phyloP scores from a whole-genome alignment of 2,329 filamentous ascomycete species.

The Stylonectria norvegica region DNA sequence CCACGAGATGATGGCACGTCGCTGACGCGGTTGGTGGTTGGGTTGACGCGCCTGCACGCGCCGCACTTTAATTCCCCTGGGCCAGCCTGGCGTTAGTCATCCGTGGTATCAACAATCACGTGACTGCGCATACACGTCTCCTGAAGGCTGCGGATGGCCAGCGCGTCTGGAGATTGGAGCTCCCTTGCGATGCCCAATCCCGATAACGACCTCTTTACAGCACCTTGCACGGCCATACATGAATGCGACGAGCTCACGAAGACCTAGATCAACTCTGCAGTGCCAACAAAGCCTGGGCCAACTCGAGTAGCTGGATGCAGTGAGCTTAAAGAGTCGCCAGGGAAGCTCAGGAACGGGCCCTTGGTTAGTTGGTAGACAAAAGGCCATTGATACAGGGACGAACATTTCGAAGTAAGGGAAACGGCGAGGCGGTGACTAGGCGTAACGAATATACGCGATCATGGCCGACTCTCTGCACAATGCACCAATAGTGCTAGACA shows the following conservation, averaged over 20 bases:
- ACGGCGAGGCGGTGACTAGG: constrained; percentile 7
- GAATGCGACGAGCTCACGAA: constrained; percentile 20
- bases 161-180: constrained; percentile 22
- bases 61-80: constrained; percentile 36
- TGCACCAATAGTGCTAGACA: constrained; percentile 97
- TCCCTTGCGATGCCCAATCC: constrained; percentile 15
- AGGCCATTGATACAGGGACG: constrained; percentile 19
- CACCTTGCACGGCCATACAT: constrained; percentile 13
- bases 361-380: constrained; percentile 11
- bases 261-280: constrained; percentile 3
- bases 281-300: constrained; percentile 10
- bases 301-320: constrained; percentile 10
- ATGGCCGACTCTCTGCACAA: constrained; percentile 78
- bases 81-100: constrained; percentile 32
- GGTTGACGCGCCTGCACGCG: constrained; percentile 38
- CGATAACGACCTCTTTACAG: constrained; percentile 20
- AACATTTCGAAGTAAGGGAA: constrained; percentile 9
- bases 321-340: constrained; percentile 17
- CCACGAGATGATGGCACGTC: constrained; percentile 33
- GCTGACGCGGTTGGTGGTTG: constrained; percentile 33
- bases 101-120: constrained; percentile 22
- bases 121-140: constrained; percentile 28
- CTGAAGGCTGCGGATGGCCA: constrained; percentile 27
- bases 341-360: constrained; percentile 20
- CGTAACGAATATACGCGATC: constrained; percentile 10